Percentiles rank a stretch among this genome's conserved stretches.
Conservation (phyloP, 169 alveolate species). For the Plasmodium chabaudi region DNA sequence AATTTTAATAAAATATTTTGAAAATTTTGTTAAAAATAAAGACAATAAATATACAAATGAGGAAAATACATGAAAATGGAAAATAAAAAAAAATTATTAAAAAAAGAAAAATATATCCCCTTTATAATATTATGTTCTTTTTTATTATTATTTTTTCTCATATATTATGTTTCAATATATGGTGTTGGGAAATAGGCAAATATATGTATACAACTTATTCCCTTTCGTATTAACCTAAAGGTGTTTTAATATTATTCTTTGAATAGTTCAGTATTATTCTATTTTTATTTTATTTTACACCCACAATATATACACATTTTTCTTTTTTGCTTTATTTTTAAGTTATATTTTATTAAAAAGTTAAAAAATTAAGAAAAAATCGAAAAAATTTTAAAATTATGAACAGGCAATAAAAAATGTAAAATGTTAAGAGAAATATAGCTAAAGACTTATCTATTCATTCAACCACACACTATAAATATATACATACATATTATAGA, state of each 20-base stretch:
- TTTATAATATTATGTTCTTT: no score
- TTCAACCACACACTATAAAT: background rate
- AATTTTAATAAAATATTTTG: no score
- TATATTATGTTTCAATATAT: no score
- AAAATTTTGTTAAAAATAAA: no score
- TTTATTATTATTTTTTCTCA: no score
- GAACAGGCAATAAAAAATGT: conserved; percentile 20
- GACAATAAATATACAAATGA: no score
- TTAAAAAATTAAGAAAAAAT: conserved; percentile 17
- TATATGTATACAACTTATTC: no score
- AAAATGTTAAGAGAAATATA: conserved; percentile 17
- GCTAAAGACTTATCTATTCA: background rate
- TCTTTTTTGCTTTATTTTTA: conserved; percentile 1
- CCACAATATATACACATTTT: background rate
- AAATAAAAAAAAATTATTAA: no score
- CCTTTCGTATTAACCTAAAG: no score
- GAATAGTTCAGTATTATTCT: conserved; percentile 19
- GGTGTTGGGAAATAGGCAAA: no score
- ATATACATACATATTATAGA: background rate
- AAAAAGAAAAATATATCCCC: no score
- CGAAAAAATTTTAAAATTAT: conserved; percentile 22
- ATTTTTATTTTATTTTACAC: background rate
- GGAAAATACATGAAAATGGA: no score
- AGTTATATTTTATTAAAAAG: conserved; percentile 19
- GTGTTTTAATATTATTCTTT: background rate